A percentile compares a stretch with the other conserved stretches of the same genome.
Evolutionary conservation across 2,329 filamentous ascomycete genomes (phyloP).

Genomic region (Cercospora zeae-maydis): DNA sequence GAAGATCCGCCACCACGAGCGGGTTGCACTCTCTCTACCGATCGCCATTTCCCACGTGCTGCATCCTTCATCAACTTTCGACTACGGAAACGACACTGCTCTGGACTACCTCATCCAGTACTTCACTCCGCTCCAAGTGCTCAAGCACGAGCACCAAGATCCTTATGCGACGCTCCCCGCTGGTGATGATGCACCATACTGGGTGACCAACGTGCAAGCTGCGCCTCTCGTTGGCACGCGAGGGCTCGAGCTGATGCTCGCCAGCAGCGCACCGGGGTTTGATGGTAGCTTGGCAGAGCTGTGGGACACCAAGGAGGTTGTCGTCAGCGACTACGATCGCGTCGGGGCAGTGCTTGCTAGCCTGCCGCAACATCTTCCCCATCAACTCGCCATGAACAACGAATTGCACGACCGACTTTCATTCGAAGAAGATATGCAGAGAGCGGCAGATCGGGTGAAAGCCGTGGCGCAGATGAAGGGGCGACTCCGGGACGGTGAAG

Average conservation of each 20-base stretch:
- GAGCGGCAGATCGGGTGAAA: slow-evolving; percentile 12
- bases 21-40: slow-evolving; percentile 29
- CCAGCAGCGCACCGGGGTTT: slow-evolving; percentile 22
- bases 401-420: slow-evolving; percentile 12
- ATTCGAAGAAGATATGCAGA: slow-evolving; percentile 16
- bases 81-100: slow-evolving; percentile 14
- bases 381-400: slow-evolving; percentile 9
- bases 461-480: slow-evolving; percentile 14
- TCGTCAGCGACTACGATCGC: slow-evolving; percentile 8
- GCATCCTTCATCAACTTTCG: slow-evolving; percentile 20
- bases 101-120: slow-evolving; percentile 20
- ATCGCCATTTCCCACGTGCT: slow-evolving; percentile 23
- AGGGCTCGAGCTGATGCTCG: slow-evolving; percentile 33
- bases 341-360: slow-evolving; percentile 18
- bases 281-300: slow-evolving; percentile 22
- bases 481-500: slow-evolving; percentile 17
- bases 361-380: slow-evolving; percentile 11
- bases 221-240: slow-evolving; percentile 31
- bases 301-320: slow-evolving; percentile 25
- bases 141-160: slow-evolving; percentile 19
- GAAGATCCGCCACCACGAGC: slow-evolving; percentile 21
- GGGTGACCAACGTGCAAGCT: slow-evolving; percentile 33
- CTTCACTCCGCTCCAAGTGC: slow-evolving; percentile 30
- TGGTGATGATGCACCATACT: slow-evolving; percentile 17
- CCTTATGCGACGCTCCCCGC: slow-evolving; percentile 13